Evolutionary conservation across 106 monocot genomes (phyloP).

Genomic region (Narthecium ossifragum): DNA sequence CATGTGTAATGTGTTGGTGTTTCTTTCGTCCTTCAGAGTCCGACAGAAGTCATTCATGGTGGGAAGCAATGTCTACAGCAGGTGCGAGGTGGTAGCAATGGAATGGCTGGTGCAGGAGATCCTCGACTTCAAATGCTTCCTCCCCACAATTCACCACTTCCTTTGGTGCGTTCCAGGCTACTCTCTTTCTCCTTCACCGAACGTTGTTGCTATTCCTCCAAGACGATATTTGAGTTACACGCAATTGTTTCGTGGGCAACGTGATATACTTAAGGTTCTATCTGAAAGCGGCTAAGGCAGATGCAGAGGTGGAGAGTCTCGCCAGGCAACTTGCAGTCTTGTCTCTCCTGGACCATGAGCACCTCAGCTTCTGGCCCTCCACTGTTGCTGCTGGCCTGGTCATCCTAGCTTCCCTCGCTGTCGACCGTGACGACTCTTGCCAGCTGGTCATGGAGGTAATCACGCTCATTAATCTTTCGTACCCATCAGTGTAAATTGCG

Average conservation of each 20-base stretch:
- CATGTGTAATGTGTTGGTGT: background rate
- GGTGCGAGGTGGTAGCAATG: constrained; percentile 90
- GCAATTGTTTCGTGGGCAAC: no score
- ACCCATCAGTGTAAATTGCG: no score
- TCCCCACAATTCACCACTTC: constrained; percentile 77
- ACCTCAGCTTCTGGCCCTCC: constrained; percentile 86
- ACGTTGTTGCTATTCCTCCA: background rate
- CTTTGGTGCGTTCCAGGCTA: constrained; percentile 41
- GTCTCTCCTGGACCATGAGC: constrained; percentile 63
- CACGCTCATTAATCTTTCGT: no score
- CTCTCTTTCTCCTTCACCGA: background rate
- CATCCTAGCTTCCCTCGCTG: constrained; percentile 76
- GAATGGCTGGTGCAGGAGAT: constrained; percentile 91
- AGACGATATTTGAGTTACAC: background rate
- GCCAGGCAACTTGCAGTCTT: constrained; percentile 64
- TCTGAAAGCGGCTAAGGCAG: constrained; percentile 76
- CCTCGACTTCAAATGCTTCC: constrained; percentile 68
- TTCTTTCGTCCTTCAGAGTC: constrained; percentile 26
- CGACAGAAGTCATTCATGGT: constrained; percentile 50
- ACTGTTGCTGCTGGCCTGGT: constrained; percentile 89
- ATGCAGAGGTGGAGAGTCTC: constrained; percentile 43
- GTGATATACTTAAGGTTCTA: constrained; percentile 73
- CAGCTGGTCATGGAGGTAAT: constrained; percentile 76
- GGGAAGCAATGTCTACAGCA: constrained; percentile 43
- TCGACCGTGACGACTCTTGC: constrained; percentile 47